Conservation (phyloP, 2,329 filamentous ascomycete genomes). For the Arthroderma sp. region DNA sequence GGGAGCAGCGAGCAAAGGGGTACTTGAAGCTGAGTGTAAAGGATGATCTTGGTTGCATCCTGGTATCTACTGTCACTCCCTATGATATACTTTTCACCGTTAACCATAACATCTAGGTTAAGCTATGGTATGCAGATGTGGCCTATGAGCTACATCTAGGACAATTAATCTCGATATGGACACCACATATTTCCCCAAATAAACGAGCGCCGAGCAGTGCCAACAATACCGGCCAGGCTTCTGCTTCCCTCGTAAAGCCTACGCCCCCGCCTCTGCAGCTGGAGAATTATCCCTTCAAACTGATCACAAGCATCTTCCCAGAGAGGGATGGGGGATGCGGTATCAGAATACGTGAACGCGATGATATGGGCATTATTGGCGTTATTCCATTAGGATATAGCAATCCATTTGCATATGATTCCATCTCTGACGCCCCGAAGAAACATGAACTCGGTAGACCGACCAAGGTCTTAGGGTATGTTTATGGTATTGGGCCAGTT, state of each 20-base stretch:
- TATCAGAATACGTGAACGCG: constrained; percentile 35
- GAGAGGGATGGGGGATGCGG: constrained; percentile 40
- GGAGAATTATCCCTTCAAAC: neutral
- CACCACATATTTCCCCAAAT: constrained; percentile 34
- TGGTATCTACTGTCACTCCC: neutral
- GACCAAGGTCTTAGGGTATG: constrained; percentile 38
- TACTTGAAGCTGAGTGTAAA: constrained; percentile 20
- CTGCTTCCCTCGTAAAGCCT: constrained; percentile 20
- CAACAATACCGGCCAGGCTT: constrained; percentile 23
- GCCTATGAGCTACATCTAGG: constrained; percentile 19
- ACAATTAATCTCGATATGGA: constrained; percentile 39
- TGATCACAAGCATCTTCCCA: constrained; percentile 42
- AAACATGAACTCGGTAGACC: constrained; percentile 25
- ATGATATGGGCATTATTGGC: constrained; percentile 32
- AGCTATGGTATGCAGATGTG: constrained; percentile 20
- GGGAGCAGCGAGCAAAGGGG: neutral
- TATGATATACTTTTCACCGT: neutral
- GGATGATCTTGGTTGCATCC: constrained; percentile 20
- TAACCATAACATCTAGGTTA: constrained; percentile 15
- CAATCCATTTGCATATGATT: constrained; percentile 34
- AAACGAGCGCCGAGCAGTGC: constrained; percentile 2
- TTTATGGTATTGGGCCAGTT: constrained; percentile 39
- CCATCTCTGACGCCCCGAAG: constrained; percentile 32
- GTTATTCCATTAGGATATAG: constrained; percentile 32
- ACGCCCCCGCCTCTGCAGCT: neutral